Base-by-base conservation (phyloP, 768 basidiomycete genomes). In the Leccinum obscurum region DNA sequence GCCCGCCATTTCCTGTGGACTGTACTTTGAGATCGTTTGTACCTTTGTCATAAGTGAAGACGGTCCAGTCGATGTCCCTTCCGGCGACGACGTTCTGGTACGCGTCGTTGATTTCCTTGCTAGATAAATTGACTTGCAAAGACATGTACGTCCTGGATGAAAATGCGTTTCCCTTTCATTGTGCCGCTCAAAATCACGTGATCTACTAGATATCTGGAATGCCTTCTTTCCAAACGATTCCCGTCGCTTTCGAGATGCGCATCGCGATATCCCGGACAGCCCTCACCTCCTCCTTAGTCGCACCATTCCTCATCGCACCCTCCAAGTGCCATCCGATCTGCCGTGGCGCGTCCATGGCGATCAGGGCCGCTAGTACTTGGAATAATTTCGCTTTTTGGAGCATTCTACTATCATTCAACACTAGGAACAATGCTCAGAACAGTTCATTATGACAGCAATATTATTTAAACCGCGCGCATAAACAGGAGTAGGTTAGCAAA, bases 11-110 rank as follows among this genome's bases (percentile, higher is more conserved):
- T n/a, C 95, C 95, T 2, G 87, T 89, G 3, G 83, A 81, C 70
- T 95, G 93, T 3, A 95, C 88, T 67, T 92, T 93, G 57, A 96
- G 80, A 74, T 95, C 92, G 68, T 93, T 95, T 1, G 87, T 83
- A 9, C 87, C 88, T 63, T 84, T 87, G 68, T 90, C 89, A 66
- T 92, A 93, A 0, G 92, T 90, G 66, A 89, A 86, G 34, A 93
- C 78, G 3, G 80, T 85, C 91, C 91, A 93, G 67, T 93, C 85
- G 65, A 89, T 87, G 22, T 81, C 82, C 13, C 76, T 80, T 32
- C 81, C 82, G 63, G 86, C 84, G 66, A 93, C 72, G 54, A 93
- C 84, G 67, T 87, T 81, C 69, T 90, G 82, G 76, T 93, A 93
- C 65, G 91, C 89, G 63, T 85, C 81, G 35, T 77, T 75, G 66